Evolutionary conservation across 164 flowering plant genomes (phyloP), one percentile per base, ranked within the genome.

Genomic region (Echeveria elegans): DNA sequence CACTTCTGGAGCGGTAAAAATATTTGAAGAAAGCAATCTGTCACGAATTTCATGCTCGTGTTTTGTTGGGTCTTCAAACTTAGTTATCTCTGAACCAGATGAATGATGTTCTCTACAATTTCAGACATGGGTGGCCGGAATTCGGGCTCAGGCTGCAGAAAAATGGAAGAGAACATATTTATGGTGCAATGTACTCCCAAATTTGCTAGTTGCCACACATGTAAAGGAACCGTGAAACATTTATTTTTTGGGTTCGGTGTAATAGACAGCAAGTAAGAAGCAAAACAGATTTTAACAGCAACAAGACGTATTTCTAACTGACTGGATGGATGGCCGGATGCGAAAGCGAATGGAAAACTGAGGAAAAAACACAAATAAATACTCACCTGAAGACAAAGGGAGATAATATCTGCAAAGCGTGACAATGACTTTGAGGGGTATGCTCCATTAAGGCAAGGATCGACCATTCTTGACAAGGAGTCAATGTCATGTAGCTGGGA

Each of bases 91-190:
- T 76, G 74, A 14, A 78, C 29, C 85, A 88, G 77, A 56, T 74
- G 74, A 24, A 76, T 30, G 26, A 88, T 86, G 67, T 77, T 74
- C 68, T 82, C 83, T 34, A 86, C 88, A 32, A 88, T 77, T 75
- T 88, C 94, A 18, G 89, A 86, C 74, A 85, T 81, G 10, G 85
- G 81, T 10, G 90, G 94, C 74, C 94, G 75, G 72, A 88, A 88
- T 76, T 86, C 94, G 0, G 90, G 90, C 71, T 84, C 94, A 12
- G 72, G 64, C 94, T 88, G 85, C 70, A 70, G 64, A 60, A 70
- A 18, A 21, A 50, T 4, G n/a, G n/a, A 21, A 34, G 38, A 36
- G 1, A 23, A 47, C 48, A 65, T 24, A 28, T 53, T 53, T 24
- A 26, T 23, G 9, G 2, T 16, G 2, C 7, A 53, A 53, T 53